These are phyloP conservation scores for Chenopodium formosanum DNA, from an alignment of 148 eudicot genomes.

Conservation along the genomic window DNA sequence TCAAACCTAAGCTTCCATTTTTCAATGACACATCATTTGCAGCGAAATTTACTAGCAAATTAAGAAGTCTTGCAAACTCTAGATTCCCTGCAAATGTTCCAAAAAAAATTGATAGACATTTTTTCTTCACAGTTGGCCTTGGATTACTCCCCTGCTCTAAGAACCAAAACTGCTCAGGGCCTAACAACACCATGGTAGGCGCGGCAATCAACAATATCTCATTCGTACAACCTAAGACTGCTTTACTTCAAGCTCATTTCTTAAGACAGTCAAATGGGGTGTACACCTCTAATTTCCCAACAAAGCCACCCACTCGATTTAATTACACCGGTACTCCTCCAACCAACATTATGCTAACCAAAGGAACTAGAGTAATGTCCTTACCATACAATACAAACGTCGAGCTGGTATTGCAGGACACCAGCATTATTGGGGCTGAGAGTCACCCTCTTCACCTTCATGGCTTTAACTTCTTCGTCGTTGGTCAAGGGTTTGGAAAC, in stretches of 20 bases:
- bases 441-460: conserved; percentile 37
- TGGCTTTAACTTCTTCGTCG: conserved; percentile 29
- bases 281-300: conserved; percentile 10
- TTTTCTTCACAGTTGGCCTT: conserved; percentile 32
- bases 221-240: conserved; percentile 17
- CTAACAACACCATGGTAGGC: conserved; percentile 25
- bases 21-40: conserved; percentile 32
- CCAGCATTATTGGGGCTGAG: conserved; percentile 27
- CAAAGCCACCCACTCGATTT: conserved; percentile 17
- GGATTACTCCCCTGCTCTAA: conserved; percentile 23
- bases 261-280: conserved; percentile 22
- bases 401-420: conserved; percentile 31
- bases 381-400: conserved; percentile 20
- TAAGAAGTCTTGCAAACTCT: conserved; percentile 20
- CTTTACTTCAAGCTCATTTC: conserved; percentile 29
- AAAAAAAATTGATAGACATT: conserved; percentile 23
- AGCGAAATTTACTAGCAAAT: conserved; percentile 16
- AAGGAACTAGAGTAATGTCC: conserved; percentile 14
- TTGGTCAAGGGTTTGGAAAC: conserved; percentile 31
- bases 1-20: conserved; percentile 29
- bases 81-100: conserved; percentile 28
- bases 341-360: conserved; percentile 12
- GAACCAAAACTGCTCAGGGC: conserved; percentile 21
- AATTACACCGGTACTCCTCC: conserved; percentile 32
- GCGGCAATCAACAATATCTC: conserved; percentile 26